Base-by-base conservation (phyloP, 2,329 filamentous ascomycete genomes). In the Paecilomyces variotii region DNA sequence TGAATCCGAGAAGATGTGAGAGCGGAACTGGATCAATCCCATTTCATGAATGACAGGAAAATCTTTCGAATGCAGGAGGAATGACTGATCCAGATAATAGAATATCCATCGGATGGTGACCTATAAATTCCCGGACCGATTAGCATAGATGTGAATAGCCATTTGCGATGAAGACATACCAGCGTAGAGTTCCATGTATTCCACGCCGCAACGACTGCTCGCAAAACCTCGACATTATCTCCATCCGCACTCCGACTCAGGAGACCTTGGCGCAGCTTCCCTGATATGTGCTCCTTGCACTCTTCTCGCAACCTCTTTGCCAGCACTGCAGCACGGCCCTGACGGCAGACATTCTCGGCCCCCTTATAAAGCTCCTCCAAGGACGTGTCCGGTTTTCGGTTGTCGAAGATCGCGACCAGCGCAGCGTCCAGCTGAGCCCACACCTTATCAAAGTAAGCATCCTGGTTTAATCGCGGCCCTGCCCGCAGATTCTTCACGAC, bases 41-140 rank as follows among this genome's bases (percentile, higher is more conserved):
- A 96, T 86, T 68, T 96, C 90, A 68, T 92, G 88, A 58, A 99
- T 85, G 34, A 88, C 88, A 9, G 82, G 81, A 35, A 82, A 76
- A 25, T 87, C 84, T 64, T 87, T 86, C 53, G 87, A 86, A 59
- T 88, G 87, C 2, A 96, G 79, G 6, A 99, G 81, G 69, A 91
- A 97, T 1, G 91, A 90, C 62, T 94, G 87, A 71, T 99, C 93
- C 63, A 99, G 82, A 69, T 92, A 99, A 76, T 91, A 96, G 75
- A 97, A 97, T 45, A 95, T 88, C 62, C 89, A 93, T 54, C 91
- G 85, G 56, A 99, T 84, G 12, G 87, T 86, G 63, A 86, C 83
- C 86, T 91, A 65, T 55, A 39, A 7, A 25, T 25, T 19, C 39
- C 14, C n/a, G 34, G 52, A 27, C 50, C 4, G 3, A 34, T 34